Evolutionary conservation across 2,329 filamentous ascomycete species (phyloP).

Genomic region (Aspergillus tamarii): DNA sequence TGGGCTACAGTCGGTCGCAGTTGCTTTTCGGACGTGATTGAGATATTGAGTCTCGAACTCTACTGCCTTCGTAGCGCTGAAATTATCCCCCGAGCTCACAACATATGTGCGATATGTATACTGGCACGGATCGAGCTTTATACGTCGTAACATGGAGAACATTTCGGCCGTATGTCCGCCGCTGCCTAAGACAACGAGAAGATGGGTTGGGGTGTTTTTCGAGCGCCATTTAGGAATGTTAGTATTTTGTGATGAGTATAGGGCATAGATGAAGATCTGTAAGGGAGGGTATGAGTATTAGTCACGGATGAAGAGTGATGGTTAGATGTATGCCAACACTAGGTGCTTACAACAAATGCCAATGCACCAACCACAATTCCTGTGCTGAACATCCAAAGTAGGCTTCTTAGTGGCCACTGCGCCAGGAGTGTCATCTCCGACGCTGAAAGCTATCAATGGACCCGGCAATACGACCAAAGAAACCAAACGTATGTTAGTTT

Average conservation of each 20-base stretch:
- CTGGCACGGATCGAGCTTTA: constrained; percentile 48
- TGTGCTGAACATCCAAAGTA: neutral
- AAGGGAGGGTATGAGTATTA: neutral
- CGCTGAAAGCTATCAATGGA: neutral
- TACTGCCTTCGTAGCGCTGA: constrained; percentile 66
- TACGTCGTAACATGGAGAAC: constrained; percentile 76
- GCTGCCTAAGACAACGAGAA: constrained; percentile 83
- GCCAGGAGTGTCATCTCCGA: neutral
- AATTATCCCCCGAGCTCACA: constrained; percentile 73
- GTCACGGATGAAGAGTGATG: neutral
- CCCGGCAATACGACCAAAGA: neutral
- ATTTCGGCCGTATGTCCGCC: constrained; percentile 96
- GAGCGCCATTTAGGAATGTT: constrained; percentile 34
- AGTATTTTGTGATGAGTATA: constrained; percentile 35
- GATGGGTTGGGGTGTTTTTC: constrained; percentile 53
- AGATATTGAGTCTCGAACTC: constrained; percentile 62
- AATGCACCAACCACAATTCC: neutral
- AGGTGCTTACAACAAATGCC: neutral
- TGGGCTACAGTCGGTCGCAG: constrained; percentile 9
- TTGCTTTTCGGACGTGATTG: constrained; percentile 16
- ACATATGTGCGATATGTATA: constrained; percentile 77
- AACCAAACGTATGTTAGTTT: neutral
- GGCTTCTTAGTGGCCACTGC: neutral
- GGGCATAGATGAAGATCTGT: constrained; percentile 30
- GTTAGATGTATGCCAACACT: neutral